phyloP scores from a whole-genome alignment of 345 rosid genomes.

The Eutrema heterophyllum region DNA sequence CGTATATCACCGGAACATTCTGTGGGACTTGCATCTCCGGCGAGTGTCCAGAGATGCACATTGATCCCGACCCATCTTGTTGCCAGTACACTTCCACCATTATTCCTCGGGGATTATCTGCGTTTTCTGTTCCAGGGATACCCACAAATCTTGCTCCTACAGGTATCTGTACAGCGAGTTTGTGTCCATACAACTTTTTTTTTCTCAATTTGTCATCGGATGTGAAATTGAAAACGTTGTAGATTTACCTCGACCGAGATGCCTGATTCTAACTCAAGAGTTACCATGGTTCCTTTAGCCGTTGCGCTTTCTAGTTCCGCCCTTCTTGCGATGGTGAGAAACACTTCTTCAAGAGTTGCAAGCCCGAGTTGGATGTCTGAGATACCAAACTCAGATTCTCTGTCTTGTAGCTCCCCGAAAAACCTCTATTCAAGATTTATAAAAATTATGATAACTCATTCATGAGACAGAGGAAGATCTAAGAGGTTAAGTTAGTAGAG shows the following conservation, averaged over 20 bases:
- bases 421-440: constrained; percentile 32
- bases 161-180: constrained; percentile 50
- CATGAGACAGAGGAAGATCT: not conserved
- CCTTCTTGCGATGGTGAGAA: constrained; percentile 73
- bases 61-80: constrained; percentile 74
- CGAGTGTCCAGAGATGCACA: constrained; percentile 79
- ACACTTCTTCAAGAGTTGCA: constrained; percentile 91
- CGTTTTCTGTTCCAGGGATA: constrained; percentile 65
- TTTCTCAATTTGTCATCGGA: no score
- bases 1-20: constrained; percentile 17
- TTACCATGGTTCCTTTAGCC: constrained; percentile 58
- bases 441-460: not conserved
- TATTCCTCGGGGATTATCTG: constrained; percentile 54
- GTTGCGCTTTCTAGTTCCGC: constrained; percentile 93
- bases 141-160: constrained; percentile 74
- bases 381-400: constrained; percentile 57
- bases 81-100: constrained; percentile 94
- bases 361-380: constrained; percentile 84
- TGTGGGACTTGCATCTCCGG: constrained; percentile 32
- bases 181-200: not conserved
- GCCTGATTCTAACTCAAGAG: constrained; percentile 63
- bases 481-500: not conserved
- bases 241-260: constrained; percentile 49
- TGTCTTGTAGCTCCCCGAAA: constrained; percentile 67
- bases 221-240: not conserved